Percentiles rank a stretch among this genome's conserved stretches.
phyloP scores from a whole-genome alignment of 1,284 basidiomycete species.

The Mycena sp. region DNA sequence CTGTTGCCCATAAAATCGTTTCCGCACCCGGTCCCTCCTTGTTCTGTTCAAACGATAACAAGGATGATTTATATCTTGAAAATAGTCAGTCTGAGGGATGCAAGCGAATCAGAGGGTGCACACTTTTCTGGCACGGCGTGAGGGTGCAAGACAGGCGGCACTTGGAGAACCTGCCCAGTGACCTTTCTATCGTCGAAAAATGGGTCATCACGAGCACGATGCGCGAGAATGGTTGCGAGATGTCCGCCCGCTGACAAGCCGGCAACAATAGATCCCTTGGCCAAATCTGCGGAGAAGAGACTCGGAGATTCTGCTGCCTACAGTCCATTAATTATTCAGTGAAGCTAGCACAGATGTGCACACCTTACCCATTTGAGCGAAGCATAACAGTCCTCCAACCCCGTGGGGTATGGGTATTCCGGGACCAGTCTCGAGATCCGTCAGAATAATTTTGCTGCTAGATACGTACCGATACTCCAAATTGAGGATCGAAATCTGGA shows the following conservation, averaged over 20 bases:
- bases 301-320: slow-evolving; percentile 3
- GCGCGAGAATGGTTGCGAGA: slow-evolving; percentile 15
- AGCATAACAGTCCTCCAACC: slow-evolving; percentile 8
- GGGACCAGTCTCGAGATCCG: neutral
- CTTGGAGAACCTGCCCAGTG: slow-evolving; percentile 14
- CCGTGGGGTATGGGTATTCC: slow-evolving; percentile 11
- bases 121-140: slow-evolving; percentile 15
- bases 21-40: neutral
- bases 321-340: neutral
- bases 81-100: neutral
- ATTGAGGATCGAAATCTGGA: neutral
- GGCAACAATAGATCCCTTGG: slow-evolving; percentile 17
- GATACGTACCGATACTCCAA: slow-evolving; percentile 1
- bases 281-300: slow-evolving; percentile 5
- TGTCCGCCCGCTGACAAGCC: slow-evolving; percentile 19
- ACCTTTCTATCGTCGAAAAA: slow-evolving; percentile 11
- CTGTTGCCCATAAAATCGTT: neutral
- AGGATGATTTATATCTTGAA: neutral
- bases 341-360: no score
- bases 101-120: neutral
- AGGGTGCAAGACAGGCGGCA: slow-evolving; percentile 9
- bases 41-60: neutral
- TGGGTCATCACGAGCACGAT: slow-evolving; percentile 17
- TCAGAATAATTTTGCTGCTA: no score
- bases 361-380: slow-evolving; percentile 23